phyloP scores from a whole-genome alignment of 1,139 yeast genomes.

The Schwanniomyces etchellsii region DNA sequence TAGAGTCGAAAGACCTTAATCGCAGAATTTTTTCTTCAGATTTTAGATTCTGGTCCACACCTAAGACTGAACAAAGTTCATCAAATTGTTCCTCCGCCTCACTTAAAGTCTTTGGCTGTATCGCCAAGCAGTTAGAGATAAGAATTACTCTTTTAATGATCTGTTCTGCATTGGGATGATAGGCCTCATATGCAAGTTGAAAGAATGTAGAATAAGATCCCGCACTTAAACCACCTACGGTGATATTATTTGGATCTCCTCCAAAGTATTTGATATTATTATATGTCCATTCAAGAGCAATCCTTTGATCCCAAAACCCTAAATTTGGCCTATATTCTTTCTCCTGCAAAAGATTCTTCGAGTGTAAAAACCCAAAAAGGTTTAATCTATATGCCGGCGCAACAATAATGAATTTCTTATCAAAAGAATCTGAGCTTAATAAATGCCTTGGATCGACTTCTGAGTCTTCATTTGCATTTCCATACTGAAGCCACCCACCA shows the following conservation, averaged over 20 bases:
- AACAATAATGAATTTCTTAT: conserved; percentile 26
- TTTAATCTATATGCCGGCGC: conserved; percentile 34
- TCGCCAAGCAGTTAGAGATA: conserved; percentile 25
- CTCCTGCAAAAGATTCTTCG: conserved; percentile 16
- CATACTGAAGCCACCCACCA: conserved; percentile 37
- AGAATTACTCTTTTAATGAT: conserved; percentile 28
- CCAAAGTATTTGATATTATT: conserved; percentile 23
- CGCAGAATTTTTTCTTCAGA: conserved; percentile 12
- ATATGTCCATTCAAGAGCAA: conserved; percentile 33
- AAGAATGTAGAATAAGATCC: conserved; percentile 28
- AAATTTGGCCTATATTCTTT: conserved; percentile 14
- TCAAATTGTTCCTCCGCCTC: conserved; percentile 30
- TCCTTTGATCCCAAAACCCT: conserved; percentile 37
- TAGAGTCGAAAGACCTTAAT: conserved; percentile 14
- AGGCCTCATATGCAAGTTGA: conserved; percentile 12
- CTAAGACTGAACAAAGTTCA: conserved; percentile 17
- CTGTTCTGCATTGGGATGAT: conserved; percentile 23
- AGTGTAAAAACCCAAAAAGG: conserved; percentile 31
- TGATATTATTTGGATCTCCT: conserved; percentile 10
- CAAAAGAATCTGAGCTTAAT: conserved; percentile 8
- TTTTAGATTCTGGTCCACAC: conserved; percentile 5
- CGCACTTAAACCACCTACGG: conserved; percentile 8
- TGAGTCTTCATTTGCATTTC: conserved; percentile 17
- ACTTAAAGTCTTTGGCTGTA: conserved; percentile 26
- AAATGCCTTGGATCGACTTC: conserved; percentile 3